Base-by-base conservation (phyloP, 2,329 filamentous ascomycete species). In the Diplodia mutila region DNA sequence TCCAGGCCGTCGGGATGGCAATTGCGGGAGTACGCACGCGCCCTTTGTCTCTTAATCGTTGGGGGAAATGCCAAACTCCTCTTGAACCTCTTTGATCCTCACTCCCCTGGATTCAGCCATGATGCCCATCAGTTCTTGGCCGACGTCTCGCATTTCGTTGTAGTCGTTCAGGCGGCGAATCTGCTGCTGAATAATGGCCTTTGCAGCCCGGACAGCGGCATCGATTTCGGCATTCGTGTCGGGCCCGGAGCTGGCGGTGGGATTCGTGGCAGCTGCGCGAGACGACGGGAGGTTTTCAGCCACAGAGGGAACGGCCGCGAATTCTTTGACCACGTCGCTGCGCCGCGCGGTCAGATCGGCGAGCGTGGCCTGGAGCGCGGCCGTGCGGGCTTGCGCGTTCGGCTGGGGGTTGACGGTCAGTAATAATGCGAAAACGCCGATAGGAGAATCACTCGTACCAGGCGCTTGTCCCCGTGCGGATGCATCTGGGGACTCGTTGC, bases 131-230 rank as follows among this genome's bases (percentile, higher is more conserved):
- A 92, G 73, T 0, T 88, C 89, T 73, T 88, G 85, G 0, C 86
- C 89, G 8, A 90, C 81, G 75, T 92, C 90, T 70, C 89, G 87
- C 72, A 91, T 87, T 75, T 91, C 89, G 72, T 92, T 92, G 78
- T 91, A 92, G 67, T 86, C 81, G 70, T 91, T 89, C 37, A 92
- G 80, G 4, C 89, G 80, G 68, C 83, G 83, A 73, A 91, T 91
- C 75, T 91, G 89, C 37, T 80, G 79, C 65, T 87, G 85, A 63
- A 90, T 86, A 11, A 86, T 85, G 23, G 79, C 77, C 49, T 85
- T 80, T 0, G 86, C 82, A 12, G 82, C 80, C 16, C 71, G 76
- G 69, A 80, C 75, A 4, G 79, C 68, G 9, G 77, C 74, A n/a
- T 68, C 69, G 3, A 76, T 73, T 14, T 74, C 75, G 39, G 74